Percentiles rank a stretch among this genome's conserved stretches.
These are phyloP conservation scores for Cytospora piceae DNA, from an alignment of 2,329 filamentous ascomycete species.

Conservation along the genomic window DNA sequence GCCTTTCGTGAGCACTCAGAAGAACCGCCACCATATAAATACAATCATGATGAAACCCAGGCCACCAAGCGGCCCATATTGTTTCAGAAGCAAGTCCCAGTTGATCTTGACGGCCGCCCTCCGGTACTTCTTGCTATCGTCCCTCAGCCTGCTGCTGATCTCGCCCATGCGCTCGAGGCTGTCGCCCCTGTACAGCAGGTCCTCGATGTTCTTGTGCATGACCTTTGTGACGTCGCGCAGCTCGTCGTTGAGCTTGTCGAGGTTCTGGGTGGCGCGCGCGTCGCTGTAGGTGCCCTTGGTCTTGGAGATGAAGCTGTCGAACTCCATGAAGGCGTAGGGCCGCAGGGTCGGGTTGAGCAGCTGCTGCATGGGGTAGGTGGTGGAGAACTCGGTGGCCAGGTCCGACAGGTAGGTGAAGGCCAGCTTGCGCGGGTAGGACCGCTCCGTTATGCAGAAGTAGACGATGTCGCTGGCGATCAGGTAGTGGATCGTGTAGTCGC, in stretches of 20 bases:
- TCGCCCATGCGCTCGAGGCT: constrained; percentile 97
- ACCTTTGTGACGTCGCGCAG: constrained; percentile 97
- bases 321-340: constrained; percentile 96
- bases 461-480: constrained; percentile 80
- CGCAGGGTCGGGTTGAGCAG: constrained; percentile 76
- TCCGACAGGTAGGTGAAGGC: constrained; percentile 98
- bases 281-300: constrained; percentile 95
- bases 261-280: constrained; percentile 84
- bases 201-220: constrained; percentile 99
- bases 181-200: constrained; percentile 92
- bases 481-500: constrained; percentile 83
- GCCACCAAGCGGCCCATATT: constrained; percentile 90
- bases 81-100: constrained; percentile 94
- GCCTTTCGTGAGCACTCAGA: constrained; percentile 52
- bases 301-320: constrained; percentile 94
- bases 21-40: constrained; percentile 93
- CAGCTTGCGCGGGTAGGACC: constrained; percentile 94
- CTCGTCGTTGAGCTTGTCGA: constrained; percentile 95
- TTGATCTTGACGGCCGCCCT: constrained; percentile 94
- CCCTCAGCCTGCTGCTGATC: constrained; percentile 81
- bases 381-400: constrained; percentile 86
- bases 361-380: constrained; percentile 75
- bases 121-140: constrained; percentile 94
- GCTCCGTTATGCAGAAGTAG: constrained; percentile 93
- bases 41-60: constrained; percentile 81